Base-by-base conservation (phyloP, 2,329 filamentous ascomycete species). In the Phyllosticta citrichinensis region DNA sequence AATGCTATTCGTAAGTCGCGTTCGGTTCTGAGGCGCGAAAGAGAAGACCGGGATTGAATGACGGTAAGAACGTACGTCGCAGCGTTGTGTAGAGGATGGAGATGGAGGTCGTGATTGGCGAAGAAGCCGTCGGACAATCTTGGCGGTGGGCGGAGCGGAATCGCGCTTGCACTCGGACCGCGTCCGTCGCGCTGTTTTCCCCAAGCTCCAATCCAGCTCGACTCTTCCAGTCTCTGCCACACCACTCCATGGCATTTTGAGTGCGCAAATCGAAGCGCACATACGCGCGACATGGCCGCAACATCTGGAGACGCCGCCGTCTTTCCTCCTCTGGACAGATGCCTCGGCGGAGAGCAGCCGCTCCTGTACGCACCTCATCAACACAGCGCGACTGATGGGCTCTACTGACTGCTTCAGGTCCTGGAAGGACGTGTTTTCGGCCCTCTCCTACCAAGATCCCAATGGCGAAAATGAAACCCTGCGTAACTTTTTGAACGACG, bases 261-360 rank as follows among this genome's bases (percentile, higher is more conserved):
- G 55, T 50, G 60, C 55, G 55, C 55, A 50, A 57, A 52, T 52
- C 47, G 20, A 27, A 52, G 71, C 72, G 71, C 71, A 72, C 63
- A 64, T 63, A 63, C 68, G 71, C 70, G 72, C 71, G 68, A 62
- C 66, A 74, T 74, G 73, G 70, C 73, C 61, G 67, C 72, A 63
- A 64, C 66, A 53, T 63, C 67, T 65, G 55, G 55, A 30, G 86
- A 88, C 77, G 79, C 80, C 71, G 80, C 83, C 73, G 94, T 92
- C 77, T 88, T 95, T 70, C 90, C 92, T 71, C 85, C 91, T 71
- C 81, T 97, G 75, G 88, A 91, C 75, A 86, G 88, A 72, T 95
- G 90, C 77, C 82, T 97, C 70, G 87, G 84, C 68, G 89, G 90
- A 76, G 86, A 93, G 74, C 83, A 83, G 69, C 82, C 87, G 71